phyloP scores from a whole-genome alignment of 2,329 filamentous ascomycete species.

The Trichoderma sp. region DNA sequence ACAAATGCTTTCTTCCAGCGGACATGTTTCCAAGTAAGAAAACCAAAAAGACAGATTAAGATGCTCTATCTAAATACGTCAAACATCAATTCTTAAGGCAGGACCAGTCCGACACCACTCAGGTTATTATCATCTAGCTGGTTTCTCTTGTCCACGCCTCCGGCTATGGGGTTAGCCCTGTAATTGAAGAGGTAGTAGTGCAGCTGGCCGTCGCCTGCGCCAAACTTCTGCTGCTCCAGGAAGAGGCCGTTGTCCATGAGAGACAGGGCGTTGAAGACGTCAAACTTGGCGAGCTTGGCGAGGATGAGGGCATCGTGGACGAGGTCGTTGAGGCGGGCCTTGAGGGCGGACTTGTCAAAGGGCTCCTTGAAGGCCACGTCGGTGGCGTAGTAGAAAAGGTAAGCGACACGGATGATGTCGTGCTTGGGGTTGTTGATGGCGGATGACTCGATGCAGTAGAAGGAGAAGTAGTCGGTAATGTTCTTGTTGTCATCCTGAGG shows the following conservation, averaged over 20 bases:
- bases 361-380: constrained; percentile 71
- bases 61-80: neutral
- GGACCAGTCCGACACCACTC: constrained; percentile 88
- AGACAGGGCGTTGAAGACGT: constrained; percentile 95
- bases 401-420: constrained; percentile 81
- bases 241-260: constrained; percentile 94
- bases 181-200: constrained; percentile 99
- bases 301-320: constrained; percentile 85
- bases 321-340: constrained; percentile 77
- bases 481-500: constrained; percentile 60
- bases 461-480: constrained; percentile 96
- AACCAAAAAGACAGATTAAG: neutral
- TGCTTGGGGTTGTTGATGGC: constrained; percentile 83
- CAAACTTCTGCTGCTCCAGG: constrained; percentile 92
- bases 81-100: constrained; percentile 52
- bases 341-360: constrained; percentile 62
- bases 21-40: neutral
- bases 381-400: constrained; percentile 95
- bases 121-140: constrained; percentile 74
- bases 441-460: constrained; percentile 92
- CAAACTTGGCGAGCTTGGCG: constrained; percentile 82
- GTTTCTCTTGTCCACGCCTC: constrained; percentile 82
- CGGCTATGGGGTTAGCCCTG: constrained; percentile 79
- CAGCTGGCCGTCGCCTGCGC: constrained; percentile 88
- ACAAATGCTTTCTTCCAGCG: constrained; percentile 1